phyloP scores from a whole-genome alignment of 129 eudicot genomes.

The Flaveria trinervia region DNA sequence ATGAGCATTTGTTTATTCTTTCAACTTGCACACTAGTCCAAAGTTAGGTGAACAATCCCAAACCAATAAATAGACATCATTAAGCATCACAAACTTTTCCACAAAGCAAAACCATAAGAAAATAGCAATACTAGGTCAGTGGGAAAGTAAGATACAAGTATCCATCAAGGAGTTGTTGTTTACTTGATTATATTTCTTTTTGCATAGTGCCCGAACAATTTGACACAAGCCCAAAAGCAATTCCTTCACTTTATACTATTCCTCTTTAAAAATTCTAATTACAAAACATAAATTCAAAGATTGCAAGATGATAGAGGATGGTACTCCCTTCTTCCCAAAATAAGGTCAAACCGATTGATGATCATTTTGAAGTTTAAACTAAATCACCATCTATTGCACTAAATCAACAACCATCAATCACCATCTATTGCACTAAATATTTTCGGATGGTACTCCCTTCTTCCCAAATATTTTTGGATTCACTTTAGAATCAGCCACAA shows the following conservation, averaged over 20 bases:
- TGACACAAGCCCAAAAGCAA: conserved; percentile 15
- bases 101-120: conserved; percentile 21
- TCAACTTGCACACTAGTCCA: conserved; percentile 27
- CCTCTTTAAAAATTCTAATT: conserved; percentile 9
- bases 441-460: no score
- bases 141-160: conserved; percentile 18
- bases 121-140: conserved; percentile 17
- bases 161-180: conserved; percentile 17
- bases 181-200: conserved; percentile 6
- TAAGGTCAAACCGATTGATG: neutral
- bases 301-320: neutral
- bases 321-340: conserved; percentile 1
- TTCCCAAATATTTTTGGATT: no score
- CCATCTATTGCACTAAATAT: no score
- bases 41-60: conserved; percentile 16
- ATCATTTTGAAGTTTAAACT: conserved; percentile 1
- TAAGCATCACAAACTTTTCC: conserved; percentile 2
- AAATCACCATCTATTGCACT: no score
- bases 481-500: no score
- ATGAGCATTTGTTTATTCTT: neutral
- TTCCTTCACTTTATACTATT: conserved; percentile 5
- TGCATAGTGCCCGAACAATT: conserved; percentile 9
- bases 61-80: conserved; percentile 1
- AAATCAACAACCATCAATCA: no score
- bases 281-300: neutral